phyloP scores from a whole-genome alignment of 2,329 filamentous ascomycete genomes.

The Venturia nashicola region DNA sequence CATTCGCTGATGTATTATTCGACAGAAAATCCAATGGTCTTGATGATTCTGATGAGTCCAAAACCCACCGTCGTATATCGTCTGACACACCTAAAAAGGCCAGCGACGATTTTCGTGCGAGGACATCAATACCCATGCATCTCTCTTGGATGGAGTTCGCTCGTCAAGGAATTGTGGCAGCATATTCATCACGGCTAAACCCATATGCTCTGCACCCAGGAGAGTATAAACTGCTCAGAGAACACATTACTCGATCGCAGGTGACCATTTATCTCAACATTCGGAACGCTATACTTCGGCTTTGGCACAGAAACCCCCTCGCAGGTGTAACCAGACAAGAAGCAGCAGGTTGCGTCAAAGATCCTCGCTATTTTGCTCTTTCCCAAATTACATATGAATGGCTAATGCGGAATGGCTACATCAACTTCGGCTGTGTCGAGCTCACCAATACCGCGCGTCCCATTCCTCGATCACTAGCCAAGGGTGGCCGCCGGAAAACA shows the following conservation, averaged over 20 bases:
- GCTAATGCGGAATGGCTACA: slow-evolving; percentile 81
- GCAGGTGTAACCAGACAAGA: slow-evolving; percentile 71
- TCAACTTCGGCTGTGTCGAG: slow-evolving; percentile 89
- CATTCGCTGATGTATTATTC: not conserved
- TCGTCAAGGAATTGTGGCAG: slow-evolving; percentile 80
- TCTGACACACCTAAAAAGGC: slow-evolving; percentile 9
- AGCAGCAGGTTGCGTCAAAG: slow-evolving; percentile 80
- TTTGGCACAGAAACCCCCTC: slow-evolving; percentile 82
- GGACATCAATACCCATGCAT: slow-evolving; percentile 55
- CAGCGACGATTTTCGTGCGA: slow-evolving; percentile 8
- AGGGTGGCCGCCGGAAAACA: slow-evolving; percentile 48
- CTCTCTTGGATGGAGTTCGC: slow-evolving; percentile 68
- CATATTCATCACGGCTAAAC: slow-evolving; percentile 77
- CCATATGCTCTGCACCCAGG: slow-evolving; percentile 78
- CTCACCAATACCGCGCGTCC: slow-evolving; percentile 38
- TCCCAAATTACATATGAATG: slow-evolving; percentile 86
- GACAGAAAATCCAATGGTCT: slow-evolving; percentile 3
- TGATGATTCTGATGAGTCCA: slow-evolving; percentile 2
- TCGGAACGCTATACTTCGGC: slow-evolving; percentile 78
- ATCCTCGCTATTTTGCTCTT: slow-evolving; percentile 76
- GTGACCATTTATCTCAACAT: slow-evolving; percentile 95
- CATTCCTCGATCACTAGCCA: slow-evolving; percentile 24
- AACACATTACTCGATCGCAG: slow-evolving; percentile 75
- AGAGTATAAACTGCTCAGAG: slow-evolving; percentile 69
- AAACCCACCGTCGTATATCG: slow-evolving; percentile 2